Evolutionary conservation across 768 basidiomycete genomes (phyloP).

Genomic region (Harrya chromipes): DNA sequence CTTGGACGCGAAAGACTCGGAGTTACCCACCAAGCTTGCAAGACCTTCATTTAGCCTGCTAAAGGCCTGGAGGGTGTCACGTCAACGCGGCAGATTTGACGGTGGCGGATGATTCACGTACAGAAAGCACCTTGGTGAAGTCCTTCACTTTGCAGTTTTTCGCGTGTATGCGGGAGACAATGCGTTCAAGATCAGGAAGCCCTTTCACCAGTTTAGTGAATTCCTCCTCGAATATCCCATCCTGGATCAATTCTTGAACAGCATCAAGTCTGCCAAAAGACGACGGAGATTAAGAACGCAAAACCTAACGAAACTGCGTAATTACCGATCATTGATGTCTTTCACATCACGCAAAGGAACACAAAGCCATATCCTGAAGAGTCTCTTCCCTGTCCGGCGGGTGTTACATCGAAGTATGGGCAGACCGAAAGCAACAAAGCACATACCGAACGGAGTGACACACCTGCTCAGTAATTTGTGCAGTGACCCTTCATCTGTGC

Average conservation of each 20-base stretch:
- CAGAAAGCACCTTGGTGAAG: conserved; percentile 79
- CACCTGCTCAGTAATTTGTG: conserved; percentile 80
- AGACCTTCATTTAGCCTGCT: conserved; percentile 69
- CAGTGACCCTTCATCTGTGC: conserved; percentile 87
- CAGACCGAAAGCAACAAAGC: conserved; percentile 6
- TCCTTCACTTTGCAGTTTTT: conserved; percentile 85
- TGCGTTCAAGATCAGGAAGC: conserved; percentile 88
- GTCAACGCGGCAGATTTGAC: conserved; percentile 1
- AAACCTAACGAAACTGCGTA: conserved; percentile 10
- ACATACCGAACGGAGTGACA: conserved; percentile 83
- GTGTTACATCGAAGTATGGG: conserved; percentile 6
- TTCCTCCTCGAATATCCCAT: conserved; percentile 70
- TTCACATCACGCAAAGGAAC: conserved; percentile 79
- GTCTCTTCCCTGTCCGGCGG: conserved; percentile 69
- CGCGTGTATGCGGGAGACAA: conserved; percentile 93
- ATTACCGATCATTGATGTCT: conserved; percentile 87
- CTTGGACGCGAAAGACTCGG: conserved; percentile 73
- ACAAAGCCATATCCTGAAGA: conserved; percentile 97
- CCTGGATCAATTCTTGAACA: conserved; percentile 83
- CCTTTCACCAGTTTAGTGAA: conserved; percentile 78
- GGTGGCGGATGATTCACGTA: conserved; percentile 32
- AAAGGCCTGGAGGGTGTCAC: conserved; percentile 57
- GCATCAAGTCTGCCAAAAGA: conserved; percentile 73
- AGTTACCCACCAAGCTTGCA: conserved; percentile 53
- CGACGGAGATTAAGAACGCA: conserved; percentile 15